A percentile compares a stretch with the other conserved stretches of the same genome.
phyloP scores from a whole-genome alignment of 2,329 filamentous ascomycete species.

The Exophiala oligosperma region DNA sequence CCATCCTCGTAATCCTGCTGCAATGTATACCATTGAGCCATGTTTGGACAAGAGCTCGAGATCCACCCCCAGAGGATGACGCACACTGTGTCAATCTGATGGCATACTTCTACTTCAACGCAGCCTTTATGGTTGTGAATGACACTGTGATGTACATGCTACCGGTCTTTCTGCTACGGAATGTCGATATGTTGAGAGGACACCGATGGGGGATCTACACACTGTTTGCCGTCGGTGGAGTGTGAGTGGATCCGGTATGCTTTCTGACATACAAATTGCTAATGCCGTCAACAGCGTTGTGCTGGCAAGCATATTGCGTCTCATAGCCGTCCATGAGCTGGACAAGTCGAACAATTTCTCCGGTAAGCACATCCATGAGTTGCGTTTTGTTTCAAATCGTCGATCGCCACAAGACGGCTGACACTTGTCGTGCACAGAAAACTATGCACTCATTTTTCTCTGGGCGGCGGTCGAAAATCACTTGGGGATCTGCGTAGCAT shows the following conservation, averaged over 20 bases:
- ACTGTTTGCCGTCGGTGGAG: constrained; percentile 17
- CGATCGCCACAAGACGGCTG: not conserved
- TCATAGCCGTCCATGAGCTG: constrained; percentile 18
- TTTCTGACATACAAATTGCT: not conserved
- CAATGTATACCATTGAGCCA: constrained; percentile 19
- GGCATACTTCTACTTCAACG: constrained; percentile 22
- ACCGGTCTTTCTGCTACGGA: constrained; percentile 20
- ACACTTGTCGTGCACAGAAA: constrained; percentile 9
- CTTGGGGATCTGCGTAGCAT: constrained; percentile 24
- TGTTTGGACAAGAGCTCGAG: constrained; percentile 5
- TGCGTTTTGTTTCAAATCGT: not conserved
- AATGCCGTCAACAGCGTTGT: constrained; percentile 13
- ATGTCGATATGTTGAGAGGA: constrained; percentile 20
- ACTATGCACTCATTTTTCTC: constrained; percentile 20
- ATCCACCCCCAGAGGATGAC: not conserved
- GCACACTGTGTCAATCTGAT: constrained; percentile 19
- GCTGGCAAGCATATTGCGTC: constrained; percentile 20
- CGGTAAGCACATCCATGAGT: constrained; percentile 1
- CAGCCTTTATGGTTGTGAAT: constrained; percentile 23
- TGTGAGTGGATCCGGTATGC: constrained; percentile 10
- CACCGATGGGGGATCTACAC: constrained; percentile 20
- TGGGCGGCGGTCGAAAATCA: constrained; percentile 25
- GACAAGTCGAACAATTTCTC: constrained; percentile 13
- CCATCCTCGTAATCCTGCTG: constrained; percentile 16
- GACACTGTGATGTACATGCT: constrained; percentile 23